Evolutionary conservation across 768 basidiomycete species (phyloP), one percentile per base, ranked within the genome.

Genomic region (Tulasnella sp.): DNA sequence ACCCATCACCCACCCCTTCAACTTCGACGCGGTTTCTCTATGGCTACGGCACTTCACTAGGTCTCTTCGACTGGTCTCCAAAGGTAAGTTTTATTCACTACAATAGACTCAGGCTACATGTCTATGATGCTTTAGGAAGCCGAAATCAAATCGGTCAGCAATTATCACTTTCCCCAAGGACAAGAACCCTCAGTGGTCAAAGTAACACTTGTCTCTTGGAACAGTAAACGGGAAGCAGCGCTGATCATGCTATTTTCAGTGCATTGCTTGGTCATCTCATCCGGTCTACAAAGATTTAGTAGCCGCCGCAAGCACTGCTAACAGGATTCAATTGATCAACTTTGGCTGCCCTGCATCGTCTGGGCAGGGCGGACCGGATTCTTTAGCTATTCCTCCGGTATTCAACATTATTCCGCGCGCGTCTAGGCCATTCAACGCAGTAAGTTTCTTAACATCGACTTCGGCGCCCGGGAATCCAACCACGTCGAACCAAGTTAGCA

Each of bases 241-340:
- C 64, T 50, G 14, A 50, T 34, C 46, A 74, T 28, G 37, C 40
- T 74, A 31, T n/a, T n/a, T 41, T 34, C 48, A 83, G 83, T 83
- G 82, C 58, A 54, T 83, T 41, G 82, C 80, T 34, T 83, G 83
- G 83, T 82, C 83, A 22, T 82, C 83, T 12, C 81, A 82, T 77
- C 46, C 78, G 20, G 46, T 40, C 4, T 83, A 81, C 73, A 64
- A 81, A 20, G 83, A 83, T 60, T 79, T 83, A 11, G 60, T 83
- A 7, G 83, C 83, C 9, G 73, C 80, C 42, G 83, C 80, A 7
- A 82, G 79, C 42, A 72, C 42, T 12, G 54, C 64, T 48, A 82
- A 82, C 9, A 81, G 76, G 60, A 73, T 83, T n/a, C 81, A 82
- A 28, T 69, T 83, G 40, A 69, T 81, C 60, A 46, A 78, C 22